Conservation (phyloP, 2,329 filamentous ascomycete species). For the Trichoderma simmonsii region DNA sequence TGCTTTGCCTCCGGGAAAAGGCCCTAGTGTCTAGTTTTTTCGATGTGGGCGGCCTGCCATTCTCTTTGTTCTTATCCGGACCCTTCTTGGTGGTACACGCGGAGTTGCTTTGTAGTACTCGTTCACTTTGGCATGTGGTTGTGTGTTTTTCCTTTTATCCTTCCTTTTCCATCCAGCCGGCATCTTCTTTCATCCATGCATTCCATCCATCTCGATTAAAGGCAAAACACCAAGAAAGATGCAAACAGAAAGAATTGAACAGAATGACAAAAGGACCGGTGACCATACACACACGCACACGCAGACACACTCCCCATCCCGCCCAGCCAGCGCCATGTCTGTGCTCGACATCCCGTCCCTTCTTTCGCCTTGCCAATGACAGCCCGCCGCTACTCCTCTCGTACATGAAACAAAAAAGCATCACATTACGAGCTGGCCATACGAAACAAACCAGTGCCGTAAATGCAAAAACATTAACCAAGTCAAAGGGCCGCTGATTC, state of each 20-base stretch:
- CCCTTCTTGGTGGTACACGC: not conserved
- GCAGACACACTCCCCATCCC: not conserved
- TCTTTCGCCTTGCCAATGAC: not conserved
- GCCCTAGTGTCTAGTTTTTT: not conserved
- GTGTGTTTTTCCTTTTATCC: not conserved
- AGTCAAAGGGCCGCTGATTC: not conserved
- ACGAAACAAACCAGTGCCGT: not conserved
- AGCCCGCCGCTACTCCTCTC: not conserved
- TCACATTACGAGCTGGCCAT: not conserved
- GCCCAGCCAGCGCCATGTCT: not conserved
- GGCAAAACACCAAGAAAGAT: not conserved
- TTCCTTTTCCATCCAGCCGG: not conserved
- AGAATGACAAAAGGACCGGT: not conserved
- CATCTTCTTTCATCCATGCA: not conserved
- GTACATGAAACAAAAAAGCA: not conserved
- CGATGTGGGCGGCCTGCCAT: not conserved
- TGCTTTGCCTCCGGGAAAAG: not conserved
- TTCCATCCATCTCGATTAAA: not conserved
- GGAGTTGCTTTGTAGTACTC: not conserved
- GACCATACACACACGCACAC: not conserved
- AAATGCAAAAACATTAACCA: not conserved
- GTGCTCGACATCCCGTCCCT: not conserved
- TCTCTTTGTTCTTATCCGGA: not conserved
- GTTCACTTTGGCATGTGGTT: not conserved
- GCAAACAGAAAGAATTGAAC: not conserved